Percentiles rank a stretch among this genome's conserved stretches.
Evolutionary conservation across 148 eudicot genomes (phyloP).

Genomic region (Diospyros kaki): DNA sequence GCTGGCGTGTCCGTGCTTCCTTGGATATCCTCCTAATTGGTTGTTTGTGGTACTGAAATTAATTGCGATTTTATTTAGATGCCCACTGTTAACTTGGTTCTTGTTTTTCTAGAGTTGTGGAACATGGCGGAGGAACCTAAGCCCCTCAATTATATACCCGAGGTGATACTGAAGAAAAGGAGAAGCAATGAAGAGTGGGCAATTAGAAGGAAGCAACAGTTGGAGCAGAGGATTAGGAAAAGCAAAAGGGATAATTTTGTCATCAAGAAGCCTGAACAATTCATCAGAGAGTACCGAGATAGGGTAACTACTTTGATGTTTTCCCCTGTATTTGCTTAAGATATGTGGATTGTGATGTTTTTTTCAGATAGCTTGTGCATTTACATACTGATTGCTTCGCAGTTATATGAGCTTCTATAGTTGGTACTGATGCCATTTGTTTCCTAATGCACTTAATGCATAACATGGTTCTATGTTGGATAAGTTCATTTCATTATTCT

Average conservation of each 20-base stretch:
- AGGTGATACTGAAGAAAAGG: conserved; percentile 86
- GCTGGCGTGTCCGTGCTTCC: too few species aligned
- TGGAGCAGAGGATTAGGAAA: conserved; percentile 59
- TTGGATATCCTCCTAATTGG: too few species aligned
- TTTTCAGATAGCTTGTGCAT: neutral
- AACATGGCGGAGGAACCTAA: conserved; percentile 23
- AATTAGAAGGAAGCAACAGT: conserved; percentile 58
- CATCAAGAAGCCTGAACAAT: conserved; percentile 80
- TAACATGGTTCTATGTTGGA: too few species aligned
- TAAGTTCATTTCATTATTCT: too few species aligned
- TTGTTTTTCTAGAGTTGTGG: neutral
- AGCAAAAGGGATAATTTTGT: conserved; percentile 36
- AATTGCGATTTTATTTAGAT: too few species aligned
- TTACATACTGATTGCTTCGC: neutral
- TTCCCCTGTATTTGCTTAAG: neutral
- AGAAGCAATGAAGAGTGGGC: conserved; percentile 86
- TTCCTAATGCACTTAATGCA: neutral
- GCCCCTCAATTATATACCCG: conserved; percentile 51
- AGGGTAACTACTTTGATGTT: conserved; percentile 31
- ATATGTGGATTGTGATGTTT: neutral
- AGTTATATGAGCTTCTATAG: neutral
- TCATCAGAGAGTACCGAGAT: conserved; percentile 56
- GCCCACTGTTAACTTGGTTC: too few species aligned
- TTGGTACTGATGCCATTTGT: neutral
- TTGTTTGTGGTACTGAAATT: too few species aligned